These are phyloP conservation scores for Hypoxylon rubiginosum DNA, from an alignment of 2,329 filamentous ascomycete species.

Conservation along the genomic window DNA sequence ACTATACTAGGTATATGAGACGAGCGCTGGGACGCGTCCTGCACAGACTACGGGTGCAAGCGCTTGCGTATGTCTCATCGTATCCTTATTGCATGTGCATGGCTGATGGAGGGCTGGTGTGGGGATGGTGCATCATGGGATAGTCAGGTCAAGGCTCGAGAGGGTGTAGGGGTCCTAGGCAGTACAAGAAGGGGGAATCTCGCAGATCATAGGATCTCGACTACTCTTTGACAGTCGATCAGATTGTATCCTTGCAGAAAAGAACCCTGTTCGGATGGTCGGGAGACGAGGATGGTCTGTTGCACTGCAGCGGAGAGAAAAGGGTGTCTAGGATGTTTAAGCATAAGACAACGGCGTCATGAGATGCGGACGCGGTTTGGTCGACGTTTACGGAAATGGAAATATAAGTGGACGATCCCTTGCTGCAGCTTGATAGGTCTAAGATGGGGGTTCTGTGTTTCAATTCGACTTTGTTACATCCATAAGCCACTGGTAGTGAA, in stretches of 20 bases:
- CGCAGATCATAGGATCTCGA: constrained; percentile 46
- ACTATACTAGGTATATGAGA: constrained; percentile 31
- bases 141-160: constrained; percentile 35
- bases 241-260: constrained; percentile 42
- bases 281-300: constrained; percentile 44
- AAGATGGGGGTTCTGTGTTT: constrained; percentile 23
- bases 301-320: constrained; percentile 46
- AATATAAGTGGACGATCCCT: constrained; percentile 39
- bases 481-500: neutral
- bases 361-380: constrained; percentile 37
- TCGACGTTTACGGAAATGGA: constrained; percentile 31
- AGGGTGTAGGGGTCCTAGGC: constrained; percentile 39
- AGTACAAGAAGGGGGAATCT: constrained; percentile 40
- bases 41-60: constrained; percentile 39
- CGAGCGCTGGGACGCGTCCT: constrained; percentile 35
- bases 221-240: constrained; percentile 42
- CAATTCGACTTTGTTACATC: neutral
- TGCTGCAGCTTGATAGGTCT: constrained; percentile 35
- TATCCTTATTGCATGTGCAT: constrained; percentile 41
- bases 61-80: constrained; percentile 46
- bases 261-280: constrained; percentile 42
- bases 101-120: constrained; percentile 44
- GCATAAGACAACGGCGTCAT: constrained; percentile 45
- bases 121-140: constrained; percentile 43
- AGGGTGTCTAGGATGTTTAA: constrained; percentile 45